Percentiles rank a stretch among this genome's conserved stretches.
phyloP scores from a whole-genome alignment of 2,329 filamentous ascomycete genomes.

The Aureobasidium melanogenum region DNA sequence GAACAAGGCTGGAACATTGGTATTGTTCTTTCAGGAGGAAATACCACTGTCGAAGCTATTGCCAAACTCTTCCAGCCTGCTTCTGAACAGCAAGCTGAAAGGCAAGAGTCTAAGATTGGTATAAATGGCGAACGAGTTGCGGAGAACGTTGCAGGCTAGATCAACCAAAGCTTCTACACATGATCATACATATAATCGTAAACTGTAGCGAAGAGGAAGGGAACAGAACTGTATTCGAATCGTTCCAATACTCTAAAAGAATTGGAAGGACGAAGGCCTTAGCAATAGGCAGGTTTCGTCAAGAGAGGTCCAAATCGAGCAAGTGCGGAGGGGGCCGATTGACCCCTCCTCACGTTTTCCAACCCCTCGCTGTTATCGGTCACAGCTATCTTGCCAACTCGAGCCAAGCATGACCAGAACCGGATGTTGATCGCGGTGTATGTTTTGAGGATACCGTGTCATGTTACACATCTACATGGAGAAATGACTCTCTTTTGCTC shows the following conservation, averaged over 20 bases:
- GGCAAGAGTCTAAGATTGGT: slow-evolving; percentile 32
- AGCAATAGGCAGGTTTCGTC: not conserved
- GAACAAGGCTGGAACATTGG: slow-evolving; percentile 64
- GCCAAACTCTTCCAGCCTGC: slow-evolving; percentile 41
- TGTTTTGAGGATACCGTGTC: not conserved
- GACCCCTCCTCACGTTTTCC: not conserved
- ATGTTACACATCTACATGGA: not conserved
- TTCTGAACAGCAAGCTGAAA: slow-evolving; percentile 24
- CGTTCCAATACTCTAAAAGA: not conserved
- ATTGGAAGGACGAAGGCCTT: not conserved
- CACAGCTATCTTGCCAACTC: not conserved
- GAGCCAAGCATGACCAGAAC: not conserved
- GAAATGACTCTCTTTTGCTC: not conserved
- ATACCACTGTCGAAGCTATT: slow-evolving; percentile 55
- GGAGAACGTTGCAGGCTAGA: slow-evolving; percentile 39
- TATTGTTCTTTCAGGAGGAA: slow-evolving; percentile 54
- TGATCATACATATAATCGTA: no score
- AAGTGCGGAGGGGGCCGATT: slow-evolving; percentile 5
- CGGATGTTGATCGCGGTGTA: no score
- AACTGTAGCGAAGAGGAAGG: no score
- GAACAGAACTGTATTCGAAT: no score
- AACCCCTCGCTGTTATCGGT: slow-evolving; percentile 1
- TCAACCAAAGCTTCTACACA: no score
- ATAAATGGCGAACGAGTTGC: slow-evolving; percentile 32
- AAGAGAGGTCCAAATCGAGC: not conserved